Evolutionary conservation across 768 basidiomycete genomes (phyloP).

Genomic region (Neoboletus magnificus): DNA sequence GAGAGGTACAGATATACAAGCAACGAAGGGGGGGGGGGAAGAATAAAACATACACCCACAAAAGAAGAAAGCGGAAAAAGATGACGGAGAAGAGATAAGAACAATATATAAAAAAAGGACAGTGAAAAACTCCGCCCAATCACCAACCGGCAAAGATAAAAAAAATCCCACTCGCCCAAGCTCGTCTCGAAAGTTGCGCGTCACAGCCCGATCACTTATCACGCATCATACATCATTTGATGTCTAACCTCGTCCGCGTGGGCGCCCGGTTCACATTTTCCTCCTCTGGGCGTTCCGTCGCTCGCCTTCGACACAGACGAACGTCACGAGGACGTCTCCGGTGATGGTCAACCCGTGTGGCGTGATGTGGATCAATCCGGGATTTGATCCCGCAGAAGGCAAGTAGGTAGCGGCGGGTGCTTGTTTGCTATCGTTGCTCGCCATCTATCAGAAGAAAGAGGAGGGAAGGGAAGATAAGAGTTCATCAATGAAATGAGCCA

Average conservation of each 20-base stretch:
- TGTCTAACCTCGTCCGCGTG: neutral
- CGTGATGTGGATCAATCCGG: conserved; percentile 31
- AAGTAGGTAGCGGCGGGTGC: conserved; percentile 31
- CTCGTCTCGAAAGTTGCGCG: neutral
- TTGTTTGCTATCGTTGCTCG: conserved; percentile 33
- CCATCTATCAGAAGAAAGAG: conserved; percentile 17
- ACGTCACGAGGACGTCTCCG: conserved; percentile 31
- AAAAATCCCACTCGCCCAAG: neutral
- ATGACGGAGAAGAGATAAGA: too few relatives aligned
- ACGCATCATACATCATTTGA: neutral
- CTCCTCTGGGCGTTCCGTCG: conserved; percentile 28
- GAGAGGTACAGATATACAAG: neutral
- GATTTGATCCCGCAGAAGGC: conserved; percentile 25
- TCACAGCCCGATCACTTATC: neutral
- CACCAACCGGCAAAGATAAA: neutral
- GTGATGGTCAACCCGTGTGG: conserved; percentile 33
- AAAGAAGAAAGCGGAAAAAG: neutral
- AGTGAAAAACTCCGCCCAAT: neutral
- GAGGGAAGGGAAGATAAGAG: neutral
- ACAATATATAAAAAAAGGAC: neutral
- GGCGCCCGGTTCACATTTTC: neutral
- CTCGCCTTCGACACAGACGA: conserved; percentile 33
- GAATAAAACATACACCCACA: neutral
- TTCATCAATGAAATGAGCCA: neutral
- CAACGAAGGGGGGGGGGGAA: neutral